Percentiles rank a stretch among this genome's conserved stretches.
Evolutionary conservation across 208 protist species (phyloP).

Genomic region (Wallacemonas sp.): DNA sequence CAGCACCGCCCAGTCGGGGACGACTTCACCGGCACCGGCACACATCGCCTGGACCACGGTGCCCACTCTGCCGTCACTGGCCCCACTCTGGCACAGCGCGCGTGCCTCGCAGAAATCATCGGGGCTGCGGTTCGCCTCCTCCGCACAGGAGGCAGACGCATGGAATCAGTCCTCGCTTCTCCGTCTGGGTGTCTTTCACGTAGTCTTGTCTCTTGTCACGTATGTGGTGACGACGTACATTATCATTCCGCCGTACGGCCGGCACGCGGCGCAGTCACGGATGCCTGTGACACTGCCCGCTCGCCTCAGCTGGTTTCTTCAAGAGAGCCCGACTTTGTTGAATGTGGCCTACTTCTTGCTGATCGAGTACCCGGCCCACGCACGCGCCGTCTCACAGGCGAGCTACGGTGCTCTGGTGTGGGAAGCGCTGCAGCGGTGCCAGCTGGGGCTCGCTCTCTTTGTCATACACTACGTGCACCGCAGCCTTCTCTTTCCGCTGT

Average conservation of each 20-base stretch:
- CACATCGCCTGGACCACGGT: background rate
- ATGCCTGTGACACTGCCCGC: slow-evolving; percentile 40
- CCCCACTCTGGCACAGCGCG: too few relatives aligned
- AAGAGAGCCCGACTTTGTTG: slow-evolving; percentile 73
- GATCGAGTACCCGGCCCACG: slow-evolving; percentile 46
- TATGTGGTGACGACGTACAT: slow-evolving; percentile 28
- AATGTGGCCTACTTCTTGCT: slow-evolving; percentile 66
- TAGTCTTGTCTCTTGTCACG: slow-evolving; percentile 34
- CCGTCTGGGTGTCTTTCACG: slow-evolving; percentile 28
- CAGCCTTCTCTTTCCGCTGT: slow-evolving; percentile 59
- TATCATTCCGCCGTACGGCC: slow-evolving; percentile 37
- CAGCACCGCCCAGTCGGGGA: background rate
- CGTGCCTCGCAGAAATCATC: background rate
- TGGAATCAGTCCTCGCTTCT: slow-evolving; percentile 26
- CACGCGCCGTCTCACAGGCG: background rate
- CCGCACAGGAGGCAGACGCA: slow-evolving; percentile 16
- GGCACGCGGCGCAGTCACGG: slow-evolving; percentile 5
- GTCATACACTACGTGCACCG: slow-evolving; percentile 76
- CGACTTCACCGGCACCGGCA: background rate
- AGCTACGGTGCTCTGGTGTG: slow-evolving; percentile 25
- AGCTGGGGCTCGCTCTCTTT: slow-evolving; percentile 61
- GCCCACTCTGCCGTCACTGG: background rate
- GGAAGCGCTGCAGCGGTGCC: slow-evolving; percentile 24
- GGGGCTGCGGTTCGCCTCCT: slow-evolving; percentile 1
- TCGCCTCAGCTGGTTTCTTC: slow-evolving; percentile 56